Evolutionary conservation across 169 alveolate genomes (phyloP), one percentile per base, ranked within the genome.

Genomic region (Plasmodium blacklocki): DNA sequence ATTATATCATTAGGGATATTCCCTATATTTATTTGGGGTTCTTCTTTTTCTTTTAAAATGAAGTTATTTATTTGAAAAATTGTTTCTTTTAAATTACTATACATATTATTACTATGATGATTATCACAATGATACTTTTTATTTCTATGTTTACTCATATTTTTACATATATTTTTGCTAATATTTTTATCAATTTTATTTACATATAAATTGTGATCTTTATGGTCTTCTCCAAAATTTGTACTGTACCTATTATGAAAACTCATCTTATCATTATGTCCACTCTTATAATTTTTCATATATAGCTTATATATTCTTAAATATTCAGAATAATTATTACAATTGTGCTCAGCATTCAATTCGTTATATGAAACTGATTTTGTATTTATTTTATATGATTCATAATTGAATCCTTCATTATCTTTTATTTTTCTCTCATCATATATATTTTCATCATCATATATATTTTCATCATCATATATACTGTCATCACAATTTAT

Each of bases 291-390:
- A 19, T 32, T 12, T 39, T 39, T 39, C 47, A 39, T 39, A 49
- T 83, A 50, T 23, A 59, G 1, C 14, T 83, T 83, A 70, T 83
- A 83, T 74, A 83, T 83, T 19, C 91, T 62, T 49, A 83, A 45
- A 63, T 83, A 83, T 39, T 83, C 91, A 26, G n/a, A 32, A 45
- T 83, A 83, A 59, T 49, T 83, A 70, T 83, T 83, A 47, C 91
- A 83, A 63, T 83, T 83, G 39, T 83, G 91, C 43, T 83, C 91
- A 39, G 74, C 32, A 63, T 83, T 83, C 52, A 83, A 29, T 49
- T 83, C 91, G 45, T 83, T 83, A 63, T 83, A 83, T 0, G 91
- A 83, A 11, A 83, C 14, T 0, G 91, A 83, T 7, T 67, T 58
- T 26, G 1, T 12, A 18, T 58, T 83, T 15, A 83, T 83, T 21